Evolutionary conservation across 1,284 basidiomycete genomes (phyloP).

Genomic region (Vanrija humicola): DNA sequence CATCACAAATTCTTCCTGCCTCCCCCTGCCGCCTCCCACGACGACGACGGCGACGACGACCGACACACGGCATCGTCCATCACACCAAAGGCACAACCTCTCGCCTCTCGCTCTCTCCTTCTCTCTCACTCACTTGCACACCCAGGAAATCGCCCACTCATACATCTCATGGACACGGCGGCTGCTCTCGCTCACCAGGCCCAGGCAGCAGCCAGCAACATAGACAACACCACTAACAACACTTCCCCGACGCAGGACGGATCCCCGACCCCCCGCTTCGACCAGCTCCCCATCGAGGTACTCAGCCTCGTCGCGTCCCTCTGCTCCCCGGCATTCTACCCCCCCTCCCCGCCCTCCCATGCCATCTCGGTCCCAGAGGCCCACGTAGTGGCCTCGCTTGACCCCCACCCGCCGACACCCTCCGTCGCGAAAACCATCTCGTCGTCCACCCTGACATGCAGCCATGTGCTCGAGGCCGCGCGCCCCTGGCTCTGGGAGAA

Average conservation of each 20-base stretch:
- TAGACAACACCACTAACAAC: neutral
- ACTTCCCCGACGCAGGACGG: neutral
- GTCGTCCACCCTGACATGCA: conserved; percentile 19
- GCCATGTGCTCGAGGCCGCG: conserved; percentile 36
- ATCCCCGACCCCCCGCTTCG: conserved; percentile 2
- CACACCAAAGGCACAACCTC: too few relatives aligned
- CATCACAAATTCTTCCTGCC: neutral
- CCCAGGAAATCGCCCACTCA: neutral
- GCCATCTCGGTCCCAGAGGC: conserved; percentile 15
- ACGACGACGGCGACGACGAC: too few relatives aligned
- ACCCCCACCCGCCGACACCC: conserved; percentile 27
- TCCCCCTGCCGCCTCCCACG: too few relatives aligned
- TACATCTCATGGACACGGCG: conserved; percentile 2
- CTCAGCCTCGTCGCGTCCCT: conserved; percentile 35
- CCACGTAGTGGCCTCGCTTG: conserved; percentile 26
- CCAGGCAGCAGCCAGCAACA: neutral
- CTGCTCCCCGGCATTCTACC: conserved; percentile 34
- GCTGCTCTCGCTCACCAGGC: neutral
- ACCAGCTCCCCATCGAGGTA: conserved; percentile 46
- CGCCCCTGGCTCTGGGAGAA: conserved; percentile 48
- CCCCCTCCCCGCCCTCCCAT: conserved; percentile 14
- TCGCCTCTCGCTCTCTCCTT: neutral
- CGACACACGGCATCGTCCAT: too few relatives aligned
- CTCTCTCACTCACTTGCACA: neutral
- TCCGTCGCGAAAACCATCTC: conserved; percentile 24